phyloP scores from a whole-genome alignment of 2,329 filamentous ascomycete genomes.

The Clonostachys chloroleuca region DNA sequence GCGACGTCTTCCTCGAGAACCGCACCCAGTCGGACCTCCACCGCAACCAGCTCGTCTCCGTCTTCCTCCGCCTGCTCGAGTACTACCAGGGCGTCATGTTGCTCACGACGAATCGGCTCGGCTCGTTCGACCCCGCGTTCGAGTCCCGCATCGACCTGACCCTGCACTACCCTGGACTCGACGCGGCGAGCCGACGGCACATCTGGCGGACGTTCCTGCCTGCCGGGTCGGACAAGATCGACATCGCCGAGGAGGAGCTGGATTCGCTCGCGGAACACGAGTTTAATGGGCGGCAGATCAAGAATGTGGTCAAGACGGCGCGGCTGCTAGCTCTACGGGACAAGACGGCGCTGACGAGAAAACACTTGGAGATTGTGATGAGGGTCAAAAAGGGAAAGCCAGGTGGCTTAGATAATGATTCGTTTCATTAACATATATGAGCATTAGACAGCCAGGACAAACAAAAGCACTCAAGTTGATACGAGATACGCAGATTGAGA shows the following conservation, averaged over 20 bases:
- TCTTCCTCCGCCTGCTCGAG: slow-evolving; percentile 45
- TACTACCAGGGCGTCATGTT: slow-evolving; percentile 46
- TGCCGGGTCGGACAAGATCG: not conserved
- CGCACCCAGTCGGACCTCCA: slow-evolving; percentile 35
- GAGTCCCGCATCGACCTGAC: slow-evolving; percentile 43
- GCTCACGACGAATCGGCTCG: slow-evolving; percentile 44
- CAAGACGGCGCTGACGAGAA: not conserved
- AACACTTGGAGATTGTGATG: too few relatives aligned
- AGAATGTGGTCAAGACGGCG: not conserved
- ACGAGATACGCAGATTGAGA: too few relatives aligned
- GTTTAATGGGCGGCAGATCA: not conserved
- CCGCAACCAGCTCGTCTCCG: slow-evolving; percentile 41
- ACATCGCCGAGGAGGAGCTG: slow-evolving; percentile 4
- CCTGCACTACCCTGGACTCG: slow-evolving; percentile 36
- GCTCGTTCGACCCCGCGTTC: slow-evolving; percentile 39
- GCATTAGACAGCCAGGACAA: too few relatives aligned
- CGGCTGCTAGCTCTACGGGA: not conserved
- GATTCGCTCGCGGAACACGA: not conserved
- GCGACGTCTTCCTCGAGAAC: slow-evolving; percentile 56
- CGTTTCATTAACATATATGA: too few relatives aligned
- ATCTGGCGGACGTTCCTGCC: not conserved
- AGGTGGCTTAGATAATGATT: too few relatives aligned
- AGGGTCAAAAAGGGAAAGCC: too few relatives aligned
- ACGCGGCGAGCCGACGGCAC: not conserved
- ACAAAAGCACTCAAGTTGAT: too few relatives aligned